Percentiles rank a stretch among this genome's conserved stretches.
Conservation (phyloP, 2,329 filamentous ascomycete species). For the Xylariaceae sp. region DNA sequence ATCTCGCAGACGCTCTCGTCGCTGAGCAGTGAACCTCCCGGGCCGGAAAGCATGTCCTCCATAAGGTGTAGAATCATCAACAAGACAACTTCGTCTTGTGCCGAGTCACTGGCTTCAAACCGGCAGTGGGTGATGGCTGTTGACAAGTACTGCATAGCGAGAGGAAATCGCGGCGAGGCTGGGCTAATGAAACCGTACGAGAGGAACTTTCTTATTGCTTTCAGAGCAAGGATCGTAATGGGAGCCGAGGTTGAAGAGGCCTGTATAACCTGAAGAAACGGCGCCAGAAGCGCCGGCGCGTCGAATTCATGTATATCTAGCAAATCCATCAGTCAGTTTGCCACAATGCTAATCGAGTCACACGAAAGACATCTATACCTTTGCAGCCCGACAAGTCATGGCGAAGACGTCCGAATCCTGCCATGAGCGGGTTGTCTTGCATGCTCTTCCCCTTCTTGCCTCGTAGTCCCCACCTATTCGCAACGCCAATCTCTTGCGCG, state of each 20-base stretch:
- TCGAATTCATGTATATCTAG: constrained; percentile 84
- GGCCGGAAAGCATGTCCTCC: constrained; percentile 96
- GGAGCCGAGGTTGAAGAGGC: constrained; percentile 93
- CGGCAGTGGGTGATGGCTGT: constrained; percentile 95
- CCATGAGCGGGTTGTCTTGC: constrained; percentile 95
- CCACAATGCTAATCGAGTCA: background rate
- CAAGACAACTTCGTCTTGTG: constrained; percentile 92
- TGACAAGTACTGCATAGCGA: constrained; percentile 92
- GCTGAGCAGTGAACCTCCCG: constrained; percentile 86
- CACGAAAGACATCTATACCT: constrained; percentile 47
- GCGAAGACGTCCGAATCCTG: constrained; percentile 84
- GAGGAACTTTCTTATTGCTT: constrained; percentile 94
- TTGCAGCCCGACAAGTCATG: constrained; percentile 82
- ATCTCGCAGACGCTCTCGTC: constrained; percentile 99
- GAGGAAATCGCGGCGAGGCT: constrained; percentile 77
- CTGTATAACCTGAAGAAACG: constrained; percentile 94
- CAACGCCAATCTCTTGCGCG: constrained; percentile 54
- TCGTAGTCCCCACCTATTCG: constrained; percentile 86
- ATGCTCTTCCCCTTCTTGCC: constrained; percentile 96
- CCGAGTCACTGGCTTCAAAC: constrained; percentile 92
- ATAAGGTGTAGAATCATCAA: constrained; percentile 93
- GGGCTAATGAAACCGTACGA: constrained; percentile 87
- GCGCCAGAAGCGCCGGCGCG: constrained; percentile 81
- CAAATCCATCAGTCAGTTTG: constrained; percentile 27
- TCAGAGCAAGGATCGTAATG: constrained; percentile 89